Evolutionary conservation across 2,329 filamentous ascomycete species (phyloP).

Genomic region (Verticillium isaacii): DNA sequence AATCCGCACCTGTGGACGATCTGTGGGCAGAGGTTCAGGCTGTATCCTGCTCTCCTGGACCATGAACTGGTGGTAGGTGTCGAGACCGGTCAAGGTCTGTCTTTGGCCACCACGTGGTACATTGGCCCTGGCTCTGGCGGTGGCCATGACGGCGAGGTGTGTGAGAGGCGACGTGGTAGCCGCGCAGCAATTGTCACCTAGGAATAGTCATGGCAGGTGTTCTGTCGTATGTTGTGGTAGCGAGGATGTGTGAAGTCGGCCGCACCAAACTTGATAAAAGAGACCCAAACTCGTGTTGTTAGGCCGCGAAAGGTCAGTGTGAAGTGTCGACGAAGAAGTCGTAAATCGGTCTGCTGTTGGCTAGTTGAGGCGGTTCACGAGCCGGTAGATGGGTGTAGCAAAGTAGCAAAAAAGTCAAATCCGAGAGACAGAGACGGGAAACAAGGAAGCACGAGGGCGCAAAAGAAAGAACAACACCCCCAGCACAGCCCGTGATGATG

Average conservation of each 20-base stretch:
- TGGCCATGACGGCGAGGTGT: slow-evolving; percentile 4
- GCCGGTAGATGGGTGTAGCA: not conserved
- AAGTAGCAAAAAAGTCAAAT: not conserved
- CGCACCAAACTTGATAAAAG: too few relatives aligned
- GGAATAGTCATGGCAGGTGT: not conserved
- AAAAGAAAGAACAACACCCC: not conserved
- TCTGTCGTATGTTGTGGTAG: too few relatives aligned
- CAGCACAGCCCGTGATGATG: not conserved
- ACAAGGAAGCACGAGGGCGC: not conserved
- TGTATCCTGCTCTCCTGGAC: slow-evolving; percentile 6
- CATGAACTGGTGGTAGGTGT: slow-evolving; percentile 13
- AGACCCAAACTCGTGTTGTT: too few relatives aligned
- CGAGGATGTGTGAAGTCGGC: too few relatives aligned
- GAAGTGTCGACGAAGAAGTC: slow-evolving; percentile 10
- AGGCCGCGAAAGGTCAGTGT: too few relatives aligned
- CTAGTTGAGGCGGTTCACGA: not conserved
- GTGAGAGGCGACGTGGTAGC: not conserved
- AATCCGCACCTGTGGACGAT: not conserved
- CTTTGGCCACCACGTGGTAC: slow-evolving; percentile 8
- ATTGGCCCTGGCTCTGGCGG: slow-evolving; percentile 12
- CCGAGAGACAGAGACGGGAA: not conserved
- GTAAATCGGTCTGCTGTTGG: not conserved
- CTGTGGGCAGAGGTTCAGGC: not conserved
- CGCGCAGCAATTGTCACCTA: slow-evolving; percentile 4
- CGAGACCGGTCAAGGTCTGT: slow-evolving; percentile 11